These are phyloP conservation scores for Willaertia magna DNA, from an alignment of 208 protist species.

Conservation along the genomic window DNA sequence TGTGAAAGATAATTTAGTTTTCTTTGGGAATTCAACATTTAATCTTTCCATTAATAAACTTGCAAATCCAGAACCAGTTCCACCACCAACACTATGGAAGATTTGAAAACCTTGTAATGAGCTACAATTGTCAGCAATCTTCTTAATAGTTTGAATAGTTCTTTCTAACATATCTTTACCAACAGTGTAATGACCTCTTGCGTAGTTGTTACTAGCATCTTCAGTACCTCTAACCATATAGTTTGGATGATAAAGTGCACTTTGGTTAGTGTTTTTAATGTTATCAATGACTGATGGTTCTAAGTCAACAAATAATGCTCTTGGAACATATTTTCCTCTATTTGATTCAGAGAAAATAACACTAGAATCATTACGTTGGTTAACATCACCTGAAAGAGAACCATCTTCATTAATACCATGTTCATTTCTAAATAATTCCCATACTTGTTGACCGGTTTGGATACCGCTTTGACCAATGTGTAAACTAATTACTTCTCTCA, in stretches of 20 bases:
- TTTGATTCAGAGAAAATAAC: slow-evolving; percentile 87
- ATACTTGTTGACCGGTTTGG: slow-evolving; percentile 50
- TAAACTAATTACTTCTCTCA: slow-evolving; percentile 81
- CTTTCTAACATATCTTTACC: slow-evolving; percentile 91
- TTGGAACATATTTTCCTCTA: slow-evolving; percentile 78
- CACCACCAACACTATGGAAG: slow-evolving; percentile 95
- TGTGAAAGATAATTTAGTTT: slow-evolving; percentile 88
- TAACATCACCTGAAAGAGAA: slow-evolving; percentile 41
- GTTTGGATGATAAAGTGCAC: slow-evolving; percentile 89
- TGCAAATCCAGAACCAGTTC: slow-evolving; percentile 93
- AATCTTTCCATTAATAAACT: slow-evolving; percentile 89
- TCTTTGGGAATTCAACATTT: slow-evolving; percentile 93
- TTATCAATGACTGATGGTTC: slow-evolving; percentile 93
- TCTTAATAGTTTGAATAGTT: slow-evolving; percentile 83
- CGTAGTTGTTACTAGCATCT: slow-evolving; percentile 96
- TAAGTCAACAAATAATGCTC: slow-evolving; percentile 85
- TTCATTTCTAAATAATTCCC: slow-evolving; percentile 75
- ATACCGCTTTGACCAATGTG: slow-evolving; percentile 88
- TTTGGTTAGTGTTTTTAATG: slow-evolving; percentile 83
- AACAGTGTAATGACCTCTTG: slow-evolving; percentile 93
- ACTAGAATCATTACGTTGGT: slow-evolving; percentile 74
- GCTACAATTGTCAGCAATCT: slow-evolving; percentile 90
- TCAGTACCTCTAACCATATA: slow-evolving; percentile 91
- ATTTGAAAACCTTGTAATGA: slow-evolving; percentile 96
- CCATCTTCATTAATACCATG: slow-evolving; percentile 74